Percentiles rank a stretch among this genome's conserved stretches.
phyloP scores from a whole-genome alignment of 2,329 filamentous ascomycete species.

The Aschersonia sp. region DNA sequence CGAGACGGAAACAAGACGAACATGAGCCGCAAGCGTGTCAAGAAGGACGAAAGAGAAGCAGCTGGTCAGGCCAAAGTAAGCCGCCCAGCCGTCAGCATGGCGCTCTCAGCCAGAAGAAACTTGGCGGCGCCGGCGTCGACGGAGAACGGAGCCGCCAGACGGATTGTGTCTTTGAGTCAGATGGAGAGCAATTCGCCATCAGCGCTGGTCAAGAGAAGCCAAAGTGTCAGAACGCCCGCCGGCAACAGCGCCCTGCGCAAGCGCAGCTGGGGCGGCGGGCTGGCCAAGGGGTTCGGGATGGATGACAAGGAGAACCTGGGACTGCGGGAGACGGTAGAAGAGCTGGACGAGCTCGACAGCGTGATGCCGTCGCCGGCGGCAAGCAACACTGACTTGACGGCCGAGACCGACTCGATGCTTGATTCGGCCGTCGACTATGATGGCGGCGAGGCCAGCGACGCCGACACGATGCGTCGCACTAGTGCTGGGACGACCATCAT shows the following conservation, averaged over 20 bases:
- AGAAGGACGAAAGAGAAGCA: conserved; percentile 20
- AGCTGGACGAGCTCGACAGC: conserved; percentile 23
- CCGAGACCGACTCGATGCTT: conserved; percentile 5
- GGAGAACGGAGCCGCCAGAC: conserved; percentile 48
- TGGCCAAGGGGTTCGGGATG: conserved; percentile 33
- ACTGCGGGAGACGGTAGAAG: conserved; percentile 50
- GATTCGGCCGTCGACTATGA: conserved; percentile 8
- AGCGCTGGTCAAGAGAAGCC: conserved; percentile 58
- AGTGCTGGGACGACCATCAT: conserved; percentile 34
- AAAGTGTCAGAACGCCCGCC: conserved; percentile 56
- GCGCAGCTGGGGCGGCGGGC: conserved; percentile 50
- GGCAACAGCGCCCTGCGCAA: conserved; percentile 42
- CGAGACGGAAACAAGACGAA: conserved; percentile 41
- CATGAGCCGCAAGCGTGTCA: conserved; percentile 45
- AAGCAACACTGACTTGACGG: conserved; percentile 2
- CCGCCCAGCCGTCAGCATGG: conserved; percentile 33
- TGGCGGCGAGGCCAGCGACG: conserved; percentile 27
- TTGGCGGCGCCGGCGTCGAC: conserved; percentile 29
- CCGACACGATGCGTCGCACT: conserved; percentile 31
- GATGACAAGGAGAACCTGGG: conserved; percentile 49
- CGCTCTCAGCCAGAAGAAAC: conserved; percentile 37
- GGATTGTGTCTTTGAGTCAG: conserved; percentile 83
- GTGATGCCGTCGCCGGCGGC: conserved; percentile 5
- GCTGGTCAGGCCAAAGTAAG: conserved; percentile 1
- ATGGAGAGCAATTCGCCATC: conserved; percentile 62